Evolutionary conservation across 371 early-diverging fungal species (phyloP), one percentile per base, ranked within the genome.

Genomic region (Mucor sp.): DNA sequence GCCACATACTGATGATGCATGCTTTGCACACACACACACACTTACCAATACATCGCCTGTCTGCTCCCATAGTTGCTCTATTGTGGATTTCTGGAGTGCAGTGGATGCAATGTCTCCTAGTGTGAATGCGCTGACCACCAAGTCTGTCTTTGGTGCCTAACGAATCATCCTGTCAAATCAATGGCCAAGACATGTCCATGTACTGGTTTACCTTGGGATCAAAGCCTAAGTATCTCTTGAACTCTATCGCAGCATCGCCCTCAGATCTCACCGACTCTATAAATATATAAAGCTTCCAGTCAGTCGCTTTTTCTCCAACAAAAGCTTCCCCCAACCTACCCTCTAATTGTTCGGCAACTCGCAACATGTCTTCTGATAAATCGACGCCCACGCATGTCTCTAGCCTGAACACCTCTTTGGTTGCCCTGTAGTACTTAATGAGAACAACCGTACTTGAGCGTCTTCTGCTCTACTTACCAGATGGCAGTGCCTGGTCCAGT

Each of bases 401-500:
- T 44, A 92, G 14, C 35, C 74, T 61, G 82, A 88, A 94, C 1
- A 84, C 70, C n/a, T 88, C 78, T 48, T 87, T 84, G 5, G 89
- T 83, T 3, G 92, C 94, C 94, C 94, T 90, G 72, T 12, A 25
- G 19, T 9, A 6, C 3, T 17, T 41, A 6, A 17, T 41, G 4
- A 41, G 41, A 41, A 15, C 41, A 41, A 41, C 17, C 1, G 6
- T 4, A 17, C 14, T 4, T 6, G 0, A 27, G 6, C 25, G 27
- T 1, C 2, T 11, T 0, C 8, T 9, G 6, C 7, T 6, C 2
- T 37, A 7, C 60, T 63, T 82, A 88, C 92, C 93, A 95, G 35
- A 95, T 78, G 8, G 88, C 92, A 6, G 95, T 93, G 30, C 93
- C 97, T 6, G 96, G 95, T 2, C 97, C 97, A 0, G 90, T 88